phyloP scores from a whole-genome alignment of 495 filamentous ascomycete species.

The Lepidopterella palustris region DNA sequence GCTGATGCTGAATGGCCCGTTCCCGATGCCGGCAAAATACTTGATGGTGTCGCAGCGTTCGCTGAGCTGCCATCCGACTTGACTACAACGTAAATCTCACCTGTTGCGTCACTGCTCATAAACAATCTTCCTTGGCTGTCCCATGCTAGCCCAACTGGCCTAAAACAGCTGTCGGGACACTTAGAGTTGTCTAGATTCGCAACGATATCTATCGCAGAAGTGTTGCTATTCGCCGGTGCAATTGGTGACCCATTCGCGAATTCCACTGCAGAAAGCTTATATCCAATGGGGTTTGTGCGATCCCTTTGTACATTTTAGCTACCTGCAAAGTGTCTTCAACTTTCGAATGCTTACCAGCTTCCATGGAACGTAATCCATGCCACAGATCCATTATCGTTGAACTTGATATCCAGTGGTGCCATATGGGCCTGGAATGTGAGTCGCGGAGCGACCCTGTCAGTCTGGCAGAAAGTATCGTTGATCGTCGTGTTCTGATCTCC shows the following conservation, averaged over 20 bases:
- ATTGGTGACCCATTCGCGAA: slow-evolving; percentile 44
- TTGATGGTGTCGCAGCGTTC: background rate
- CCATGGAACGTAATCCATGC: slow-evolving; percentile 43
- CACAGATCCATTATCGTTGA: slow-evolving; percentile 32
- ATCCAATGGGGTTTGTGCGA: slow-evolving; percentile 40
- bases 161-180: slow-evolving; percentile 42
- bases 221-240: slow-evolving; percentile 36
- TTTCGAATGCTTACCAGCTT: slow-evolving; percentile 32
- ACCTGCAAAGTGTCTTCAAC: background rate
- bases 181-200: slow-evolving; percentile 40
- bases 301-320: slow-evolving; percentile 33
- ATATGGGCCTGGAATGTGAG: slow-evolving; percentile 37
- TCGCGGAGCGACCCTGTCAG: slow-evolving; percentile 26
- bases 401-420: slow-evolving; percentile 39
- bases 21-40: background rate
- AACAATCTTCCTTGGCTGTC: slow-evolving; percentile 44
- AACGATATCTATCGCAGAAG: slow-evolving; percentile 42
- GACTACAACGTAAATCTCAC: slow-evolving; percentile 46
- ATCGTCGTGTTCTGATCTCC: slow-evolving; percentile 30
- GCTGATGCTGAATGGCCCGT: background rate
- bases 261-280: slow-evolving; percentile 42
- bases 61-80: slow-evolving; percentile 29
- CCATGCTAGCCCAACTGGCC: slow-evolving; percentile 46
- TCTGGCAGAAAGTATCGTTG: slow-evolving; percentile 33
- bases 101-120: slow-evolving; percentile 44